Evolutionary conservation across 192 early-diverging fungal genomes (phyloP), one percentile per base, ranked within the genome.

Genomic region (Gorgonomyces haynaldii): DNA sequence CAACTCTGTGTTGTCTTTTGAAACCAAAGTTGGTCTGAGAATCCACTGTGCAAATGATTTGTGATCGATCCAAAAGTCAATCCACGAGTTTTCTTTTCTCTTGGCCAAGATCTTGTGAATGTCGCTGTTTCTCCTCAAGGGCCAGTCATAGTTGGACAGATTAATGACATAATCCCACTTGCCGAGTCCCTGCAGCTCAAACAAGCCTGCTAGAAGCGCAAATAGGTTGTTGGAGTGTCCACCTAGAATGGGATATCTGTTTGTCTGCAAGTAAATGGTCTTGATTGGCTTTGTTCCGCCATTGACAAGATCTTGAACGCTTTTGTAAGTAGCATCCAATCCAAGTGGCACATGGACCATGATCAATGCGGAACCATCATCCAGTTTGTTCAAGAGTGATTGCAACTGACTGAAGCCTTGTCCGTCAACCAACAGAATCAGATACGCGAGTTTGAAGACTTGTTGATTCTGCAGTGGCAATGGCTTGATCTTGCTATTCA

Each of bases 81-180:
- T 65, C 10, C 40, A 61, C 12, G 23, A 26, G 21, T 49, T 21
- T 23, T 26, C 46, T 10, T 10, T 21, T 17, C 54, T 60, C 37
- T 50, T 53, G 1, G 19, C 50, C 42, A 68, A 39, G 4, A 60
- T 27, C 12, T 42, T 24, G 27, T 65, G 58, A 31, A 74, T 69
- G 20, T 64, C 61, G 8, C 20, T 9, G 23, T 41, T 66, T 8
- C 41, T 54, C 23, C 58, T 25, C 27, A 74, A 37, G 1, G 71
- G 71, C 40, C 51, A 74, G 48, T 74, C 71, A 26, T 52, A 38
- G 8, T 42, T 58, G 17, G 46, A 53, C 10, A 74, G 37, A 42
- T 69, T 74, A 38, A 74, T 69, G 7, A 69, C 52, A 56, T 56
- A 61, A 22, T 74, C 71, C 71, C 71, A 74, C 35, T 74, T 62